Conservation (phyloP, 192 early-diverging fungal genomes). For the Gorgonomyces haynaldii region DNA sequence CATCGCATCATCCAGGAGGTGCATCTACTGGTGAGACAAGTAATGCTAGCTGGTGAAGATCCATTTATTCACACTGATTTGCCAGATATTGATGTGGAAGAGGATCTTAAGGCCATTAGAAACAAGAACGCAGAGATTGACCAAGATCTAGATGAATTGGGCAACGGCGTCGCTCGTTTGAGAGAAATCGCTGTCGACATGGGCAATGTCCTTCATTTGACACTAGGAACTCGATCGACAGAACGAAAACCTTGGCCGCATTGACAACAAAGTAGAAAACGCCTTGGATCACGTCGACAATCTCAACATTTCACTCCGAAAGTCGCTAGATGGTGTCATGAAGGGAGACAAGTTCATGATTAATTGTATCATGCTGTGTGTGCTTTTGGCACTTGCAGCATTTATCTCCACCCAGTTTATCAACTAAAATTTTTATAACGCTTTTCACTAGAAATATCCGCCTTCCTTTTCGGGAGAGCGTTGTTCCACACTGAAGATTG, state of each 20-base stretch:
- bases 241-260: conserved; percentile 39
- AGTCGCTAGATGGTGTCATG: conserved; percentile 47
- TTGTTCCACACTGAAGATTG: too few species aligned
- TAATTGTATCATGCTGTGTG: conserved; percentile 47
- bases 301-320: conserved; percentile 44
- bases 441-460: too few species aligned
- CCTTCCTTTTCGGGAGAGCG: too few species aligned
- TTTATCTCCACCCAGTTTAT: conserved; percentile 32
- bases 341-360: conserved; percentile 53
- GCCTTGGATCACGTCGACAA: conserved; percentile 46
- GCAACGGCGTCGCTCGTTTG: conserved; percentile 33
- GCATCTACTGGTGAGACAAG: conserved; percentile 16
- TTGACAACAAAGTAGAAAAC: conserved; percentile 43
- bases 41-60: conserved; percentile 18
- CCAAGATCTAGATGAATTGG: conserved; percentile 40
- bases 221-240: conserved; percentile 46
- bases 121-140: conserved; percentile 45
- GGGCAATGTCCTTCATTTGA: conserved; percentile 25
- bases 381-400: conserved; percentile 41
- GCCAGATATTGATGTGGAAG: conserved; percentile 54
- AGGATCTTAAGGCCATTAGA: conserved; percentile 43
- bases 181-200: conserved; percentile 46
- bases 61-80: conserved; percentile 36
- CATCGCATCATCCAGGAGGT: conserved; percentile 7
- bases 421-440: too few species aligned